Evolutionary conservation across 2,329 filamentous ascomycete genomes (phyloP).

Genomic region (Exophiala lecanii-corni): DNA sequence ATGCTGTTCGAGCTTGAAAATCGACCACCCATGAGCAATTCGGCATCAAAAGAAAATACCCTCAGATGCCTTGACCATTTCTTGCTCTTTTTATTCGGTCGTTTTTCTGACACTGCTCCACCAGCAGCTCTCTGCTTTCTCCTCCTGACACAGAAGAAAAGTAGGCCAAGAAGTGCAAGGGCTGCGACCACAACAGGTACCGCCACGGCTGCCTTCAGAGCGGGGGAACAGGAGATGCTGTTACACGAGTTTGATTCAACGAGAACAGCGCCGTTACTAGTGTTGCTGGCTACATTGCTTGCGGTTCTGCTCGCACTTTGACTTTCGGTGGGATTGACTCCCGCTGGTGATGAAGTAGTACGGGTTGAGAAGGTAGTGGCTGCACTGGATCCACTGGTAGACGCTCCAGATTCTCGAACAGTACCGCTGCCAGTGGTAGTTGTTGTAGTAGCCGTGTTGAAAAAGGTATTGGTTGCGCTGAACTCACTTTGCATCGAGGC

Average conservation of each 20-base stretch:
- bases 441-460: background rate
- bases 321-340: conserved; percentile 1
- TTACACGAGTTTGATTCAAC: conserved; percentile 19
- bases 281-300: conserved; percentile 17
- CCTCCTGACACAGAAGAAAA: conserved; percentile 22
- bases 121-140: conserved; percentile 16
- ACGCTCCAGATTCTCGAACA: background rate
- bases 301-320: conserved; percentile 9
- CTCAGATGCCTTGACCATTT: conserved; percentile 26
- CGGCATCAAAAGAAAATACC: conserved; percentile 26
- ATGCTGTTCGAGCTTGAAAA: conserved; percentile 27
- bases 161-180: conserved; percentile 14
- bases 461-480: conserved; percentile 1
- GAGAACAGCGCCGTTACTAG: conserved; percentile 14
- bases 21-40: conserved; percentile 26
- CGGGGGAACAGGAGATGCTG: conserved; percentile 23
- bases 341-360: conserved; percentile 7
- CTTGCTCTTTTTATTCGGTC: conserved; percentile 20
- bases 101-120: conserved; percentile 17
- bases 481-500: conserved; percentile 14
- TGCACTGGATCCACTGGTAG: conserved; percentile 2
- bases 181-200: conserved; percentile 24
- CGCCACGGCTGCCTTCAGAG: conserved; percentile 24
- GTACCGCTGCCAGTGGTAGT: background rate
- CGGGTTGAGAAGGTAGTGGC: conserved; percentile 13